Evolutionary conservation across 768 basidiomycete species (phyloP).

Genomic region (Kwoniella pini): DNA sequence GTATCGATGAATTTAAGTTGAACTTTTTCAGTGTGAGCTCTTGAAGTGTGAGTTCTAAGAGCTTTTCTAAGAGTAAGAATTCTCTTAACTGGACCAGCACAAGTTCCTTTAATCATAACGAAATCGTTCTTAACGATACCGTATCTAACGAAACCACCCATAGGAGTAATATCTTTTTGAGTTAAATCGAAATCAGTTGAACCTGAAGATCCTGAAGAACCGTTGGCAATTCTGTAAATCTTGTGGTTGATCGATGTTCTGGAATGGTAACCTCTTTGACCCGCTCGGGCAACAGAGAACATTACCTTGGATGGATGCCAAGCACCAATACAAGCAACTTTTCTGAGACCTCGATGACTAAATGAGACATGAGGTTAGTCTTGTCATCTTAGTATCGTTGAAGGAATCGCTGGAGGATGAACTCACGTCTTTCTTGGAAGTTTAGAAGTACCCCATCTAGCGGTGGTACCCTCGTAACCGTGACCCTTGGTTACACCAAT

Average conservation of each 20-base stretch:
- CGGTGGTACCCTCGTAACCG: conserved; percentile 98
- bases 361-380: not conserved
- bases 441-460: conserved; percentile 99
- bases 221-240: conserved; percentile 83
- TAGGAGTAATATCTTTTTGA: conserved; percentile 71
- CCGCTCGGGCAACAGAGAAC: conserved; percentile 99
- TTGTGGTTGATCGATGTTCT: conserved; percentile 40
- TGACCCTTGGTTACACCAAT: conserved; percentile 98
- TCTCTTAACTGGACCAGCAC: conserved; percentile 97
- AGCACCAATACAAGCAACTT: conserved; percentile 71
- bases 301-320: conserved; percentile 76
- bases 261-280: conserved; percentile 82
- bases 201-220: conserved; percentile 74
- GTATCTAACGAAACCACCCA: conserved; percentile 99
- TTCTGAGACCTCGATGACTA: conserved; percentile 99
- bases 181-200: conserved; percentile 87
- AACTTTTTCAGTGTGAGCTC: conserved; percentile 92
- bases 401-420: not conserved
- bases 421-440: conserved; percentile 82
- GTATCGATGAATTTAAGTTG: conserved; percentile 97
- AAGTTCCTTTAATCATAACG: conserved; percentile 92
- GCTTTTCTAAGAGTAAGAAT: conserved; percentile 96
- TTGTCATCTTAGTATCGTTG: too few species aligned
- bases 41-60: conserved; percentile 83
- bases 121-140: conserved; percentile 99